Evolutionary conservation across 2,329 filamentous ascomycete genomes (phyloP), one percentile per base, ranked within the genome.

Genomic region (Beauveria australis): DNA sequence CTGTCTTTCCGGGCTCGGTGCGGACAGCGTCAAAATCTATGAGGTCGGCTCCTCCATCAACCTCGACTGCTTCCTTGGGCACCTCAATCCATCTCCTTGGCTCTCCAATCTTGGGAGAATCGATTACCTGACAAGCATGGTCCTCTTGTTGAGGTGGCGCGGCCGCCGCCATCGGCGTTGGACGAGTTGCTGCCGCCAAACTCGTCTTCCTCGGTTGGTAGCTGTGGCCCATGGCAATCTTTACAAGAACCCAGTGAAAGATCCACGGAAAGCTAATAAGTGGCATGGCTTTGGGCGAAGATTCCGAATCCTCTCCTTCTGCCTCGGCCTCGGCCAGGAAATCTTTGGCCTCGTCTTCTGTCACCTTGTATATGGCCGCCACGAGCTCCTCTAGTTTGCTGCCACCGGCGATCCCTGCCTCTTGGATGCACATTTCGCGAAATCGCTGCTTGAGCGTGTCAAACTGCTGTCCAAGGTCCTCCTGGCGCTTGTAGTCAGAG

Each of bases 231-330:
- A 65, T 64, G 5, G 68, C 72, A 33, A 76, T 67, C 16, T 71
- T 68, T 43, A 71, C 68, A 66, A 76, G 64, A 30, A 91, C 82
- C 49, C 81, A 80, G 14, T 86, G 80, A 64, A 97, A 96, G 2
- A 97, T 77, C 94, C 94, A 99, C 0, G 94, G 93, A 67, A 97
- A 97, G 62, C 88, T 94, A 67, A 97, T 94, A 9, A 97, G 77
- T 0, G 94, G 93, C 79, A 2, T 78, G 19, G 28, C 7, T 68
- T 12, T 73, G 63, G 47, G 19, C 14, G 33, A 48, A 22, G 30
- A 57, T 6, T n/a, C 30, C 12, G 43, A 18, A 3, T 14, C 19
- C 18, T 51, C 7, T 14, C 26, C 46, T 2, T 61, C 28, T 18
- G 44, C 56, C 5, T 57, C 43, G 10, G 16, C 24, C 26, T 33